These are phyloP conservation scores for Opeltia flavorubescens DNA, from an alignment of 495 filamentous ascomycete species.

Conservation along the genomic window DNA sequence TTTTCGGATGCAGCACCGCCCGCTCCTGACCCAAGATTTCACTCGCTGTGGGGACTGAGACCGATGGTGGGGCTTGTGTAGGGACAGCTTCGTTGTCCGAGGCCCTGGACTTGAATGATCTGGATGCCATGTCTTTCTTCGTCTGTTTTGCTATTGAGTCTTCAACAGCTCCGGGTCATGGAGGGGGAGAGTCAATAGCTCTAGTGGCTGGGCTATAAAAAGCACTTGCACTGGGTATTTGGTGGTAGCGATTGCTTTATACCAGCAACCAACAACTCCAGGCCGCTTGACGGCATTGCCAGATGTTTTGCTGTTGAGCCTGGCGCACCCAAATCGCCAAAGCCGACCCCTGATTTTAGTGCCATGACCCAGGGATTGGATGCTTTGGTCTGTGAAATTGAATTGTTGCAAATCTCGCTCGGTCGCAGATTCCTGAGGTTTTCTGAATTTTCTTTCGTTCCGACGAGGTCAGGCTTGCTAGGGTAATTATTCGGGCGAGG, in stretches of 20 bases:
- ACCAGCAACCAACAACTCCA: too few species aligned
- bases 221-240: conserved; percentile 74
- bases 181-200: conserved; percentile 20
- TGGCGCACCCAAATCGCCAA: too few species aligned
- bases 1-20: conserved; percentile 80
- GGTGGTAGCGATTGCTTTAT: too few species aligned
- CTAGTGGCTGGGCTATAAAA: conserved; percentile 48
- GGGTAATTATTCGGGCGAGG: too few species aligned
- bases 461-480: too few species aligned
- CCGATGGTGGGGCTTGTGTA: conserved; percentile 44
- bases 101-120: conserved; percentile 24
- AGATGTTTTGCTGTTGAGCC: too few species aligned
- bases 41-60: conserved; percentile 47
- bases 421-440: conserved; percentile 62
- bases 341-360: too few species aligned
- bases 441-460: conserved; percentile 87
- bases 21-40: conserved; percentile 63
- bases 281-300: too few species aligned
- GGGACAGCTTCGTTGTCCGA: conserved; percentile 20
- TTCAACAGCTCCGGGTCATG: conserved; percentile 12
- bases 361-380: too few species aligned
- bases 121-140: conserved; percentile 30
- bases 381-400: conserved; percentile 60
- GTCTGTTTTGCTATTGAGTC: conserved; percentile 20
- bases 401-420: conserved; percentile 71